Evolutionary conservation across 2,329 filamentous ascomycete genomes (phyloP), one percentile per base, ranked within the genome.

Genomic region (Hypomyces rosellus): DNA sequence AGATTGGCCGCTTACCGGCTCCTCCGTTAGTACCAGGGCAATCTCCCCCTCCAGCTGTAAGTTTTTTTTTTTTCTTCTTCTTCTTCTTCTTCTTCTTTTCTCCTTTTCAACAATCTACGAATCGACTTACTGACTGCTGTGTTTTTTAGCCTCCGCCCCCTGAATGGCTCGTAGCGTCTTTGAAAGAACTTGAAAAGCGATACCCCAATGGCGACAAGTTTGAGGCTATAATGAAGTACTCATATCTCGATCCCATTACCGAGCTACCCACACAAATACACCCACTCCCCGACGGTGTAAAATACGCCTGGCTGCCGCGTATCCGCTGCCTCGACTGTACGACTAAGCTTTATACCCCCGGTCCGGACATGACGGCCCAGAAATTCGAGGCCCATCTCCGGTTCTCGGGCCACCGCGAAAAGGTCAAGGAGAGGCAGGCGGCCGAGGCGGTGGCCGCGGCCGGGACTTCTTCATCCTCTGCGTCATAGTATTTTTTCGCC

Each of bases 381-480:
- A 95, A 96, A 63, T 99, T 99, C 56, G 89, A 96, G 69, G 83
- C 95, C 1, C 93, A 99, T 71, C 74, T 97, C 45, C 88, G 85
- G 68, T 96, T 96, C 68, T 81, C 87, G 40, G 75, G 78, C 47
- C 93, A 99, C 67, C 80, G 85, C 60, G 82, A 88, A 58, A 80
- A 80, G 59, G 88, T 91, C 9, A 63, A 63, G 36, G 53, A 56
- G 47, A 62, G 71, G 22, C 55, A 65, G 37, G 64, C 57, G 16
- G 60, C 58, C 11, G 55, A 60, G 20, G 60, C 61, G 37, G 59
- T 54, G 2, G 51, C 49, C 13, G 56, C 47, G n/a, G 45, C 49
- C 5, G 52, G 46, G 7, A 45, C 51, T 13, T 38, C 51, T 13
- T 38, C 52, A 5, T 44, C 47, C 14, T 34, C 36, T 38, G 36